Evolutionary conservation across 2,329 filamentous ascomycete species (phyloP).

Genomic region (Botryotinia narcissicola): DNA sequence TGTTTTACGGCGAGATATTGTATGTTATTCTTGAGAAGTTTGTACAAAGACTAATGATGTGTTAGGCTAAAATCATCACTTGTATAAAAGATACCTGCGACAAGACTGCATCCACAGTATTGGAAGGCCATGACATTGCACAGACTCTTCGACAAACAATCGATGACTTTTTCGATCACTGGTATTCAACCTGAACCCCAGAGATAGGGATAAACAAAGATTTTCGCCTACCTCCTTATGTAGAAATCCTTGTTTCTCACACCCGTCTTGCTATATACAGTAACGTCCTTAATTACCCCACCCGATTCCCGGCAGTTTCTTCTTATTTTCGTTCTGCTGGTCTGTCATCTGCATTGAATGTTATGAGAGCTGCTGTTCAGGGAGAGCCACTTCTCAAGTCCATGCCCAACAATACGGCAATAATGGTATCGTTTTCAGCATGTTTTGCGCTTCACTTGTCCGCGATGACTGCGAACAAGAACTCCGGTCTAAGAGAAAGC

Average conservation of each 20-base stretch:
- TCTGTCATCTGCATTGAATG: constrained; percentile 69
- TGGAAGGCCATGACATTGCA: constrained; percentile 52
- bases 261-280: constrained; percentile 73
- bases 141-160: constrained; percentile 60
- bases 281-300: constrained; percentile 72
- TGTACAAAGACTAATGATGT: neutral
- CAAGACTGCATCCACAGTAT: constrained; percentile 46
- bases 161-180: constrained; percentile 63
- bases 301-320: constrained; percentile 66
- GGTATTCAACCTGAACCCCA: constrained; percentile 61
- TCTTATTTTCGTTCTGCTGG: constrained; percentile 71
- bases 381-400: constrained; percentile 67
- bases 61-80: constrained; percentile 54
- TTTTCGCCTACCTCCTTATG: constrained; percentile 64
- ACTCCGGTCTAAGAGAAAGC: constrained; percentile 58
- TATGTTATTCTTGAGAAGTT: constrained; percentile 38
- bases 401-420: constrained; percentile 79
- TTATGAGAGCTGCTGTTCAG: constrained; percentile 70
- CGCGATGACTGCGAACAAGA: constrained; percentile 54
- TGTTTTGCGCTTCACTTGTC: constrained; percentile 67
- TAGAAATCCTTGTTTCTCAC: constrained; percentile 71
- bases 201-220: constrained; percentile 55
- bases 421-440: constrained; percentile 74
- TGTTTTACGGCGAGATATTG: constrained; percentile 64
- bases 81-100: constrained; percentile 60